Evolutionary conservation across 805 yeast genomes (phyloP), one percentile per base, ranked within the genome.

Genomic region (Cyberlindnera maclurae): DNA sequence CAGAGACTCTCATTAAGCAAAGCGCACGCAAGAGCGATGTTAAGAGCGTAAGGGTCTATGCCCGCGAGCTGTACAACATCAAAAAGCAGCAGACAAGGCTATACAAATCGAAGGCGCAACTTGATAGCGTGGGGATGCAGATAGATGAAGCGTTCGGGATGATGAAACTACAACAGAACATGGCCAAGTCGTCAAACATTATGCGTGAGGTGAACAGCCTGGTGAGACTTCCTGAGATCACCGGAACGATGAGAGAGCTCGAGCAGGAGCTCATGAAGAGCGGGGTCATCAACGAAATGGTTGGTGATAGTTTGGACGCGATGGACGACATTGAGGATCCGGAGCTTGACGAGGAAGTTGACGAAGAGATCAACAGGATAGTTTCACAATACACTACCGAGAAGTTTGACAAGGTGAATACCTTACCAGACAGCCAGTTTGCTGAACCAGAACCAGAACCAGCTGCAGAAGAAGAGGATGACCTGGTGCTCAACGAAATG

Each of bases 221-320:
- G 52, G 81, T 89, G 1, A 70, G 71, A 44, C 57, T 93, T 38
- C 97, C 97, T 0, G 88, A 82, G 47, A 62, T 93, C 38, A 77
- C 78, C 50, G 77, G 75, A 10, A 80, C 95, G 0, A 87, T 90
- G 84, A 82, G 82, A 53, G 94, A 82, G 50, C 64, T 93, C 41
- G 84, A 90, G 43, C 80, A 75, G 54, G 99, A 93, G 62, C 70
- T 90, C 51, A 79, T 84, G 76, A 83, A 81, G 59, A 75, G 84
- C 11, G 93, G 93, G 0, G 74, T 93, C 33, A 87, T 93, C 38
- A 86, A 85, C 49, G 98, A 93, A 57, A 93, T 93, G 97, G 80
- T 89, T 57, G 87, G 84, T 41, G 99, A 93, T 55, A 78, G 85
- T 45, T 68, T 90, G 43, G 97, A 89, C 43, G 62, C 68, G 36